Conservation (phyloP, 2,329 filamentous ascomycete species). For the Pestalotiopsis sp. region DNA sequence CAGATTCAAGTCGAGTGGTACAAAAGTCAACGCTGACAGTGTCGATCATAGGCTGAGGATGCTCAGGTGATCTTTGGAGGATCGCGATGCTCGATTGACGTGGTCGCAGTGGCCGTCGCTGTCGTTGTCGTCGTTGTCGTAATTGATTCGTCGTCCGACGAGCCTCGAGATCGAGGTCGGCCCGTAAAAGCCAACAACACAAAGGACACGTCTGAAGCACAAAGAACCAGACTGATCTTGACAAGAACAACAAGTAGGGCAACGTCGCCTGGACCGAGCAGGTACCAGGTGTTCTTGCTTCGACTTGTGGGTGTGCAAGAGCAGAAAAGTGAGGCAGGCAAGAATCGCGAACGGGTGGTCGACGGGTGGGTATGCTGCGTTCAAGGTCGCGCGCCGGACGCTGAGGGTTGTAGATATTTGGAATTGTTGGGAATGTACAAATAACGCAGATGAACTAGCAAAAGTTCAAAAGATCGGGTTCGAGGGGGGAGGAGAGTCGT, state of each 20-base stretch:
- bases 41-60: constrained; percentile 1
- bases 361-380: constrained; percentile 23
- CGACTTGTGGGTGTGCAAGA: constrained; percentile 15
- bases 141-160: neutral
- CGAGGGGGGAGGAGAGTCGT: neutral
- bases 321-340: constrained; percentile 14
- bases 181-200: constrained; percentile 20
- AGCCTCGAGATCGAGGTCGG: constrained; percentile 14
- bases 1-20: constrained; percentile 9
- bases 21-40: neutral
- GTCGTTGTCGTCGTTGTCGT: neutral
- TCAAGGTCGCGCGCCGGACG: constrained; percentile 28
- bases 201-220: constrained; percentile 31
- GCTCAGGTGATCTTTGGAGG: neutral
- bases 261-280: constrained; percentile 18
- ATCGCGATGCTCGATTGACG: neutral
- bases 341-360: constrained; percentile 25
- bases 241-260: constrained; percentile 18
- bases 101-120: neutral
- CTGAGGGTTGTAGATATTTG: constrained; percentile 17
- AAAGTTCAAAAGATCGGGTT: neutral
- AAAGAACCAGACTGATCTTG: constrained; percentile 24
- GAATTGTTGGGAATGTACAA: constrained; percentile 15
- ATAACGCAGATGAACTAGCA: neutral
- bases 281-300: constrained; percentile 17